These are phyloP conservation scores for Solanum clarkiae DNA, from an alignment of 257 asterid species.

Conservation along the genomic window DNA sequence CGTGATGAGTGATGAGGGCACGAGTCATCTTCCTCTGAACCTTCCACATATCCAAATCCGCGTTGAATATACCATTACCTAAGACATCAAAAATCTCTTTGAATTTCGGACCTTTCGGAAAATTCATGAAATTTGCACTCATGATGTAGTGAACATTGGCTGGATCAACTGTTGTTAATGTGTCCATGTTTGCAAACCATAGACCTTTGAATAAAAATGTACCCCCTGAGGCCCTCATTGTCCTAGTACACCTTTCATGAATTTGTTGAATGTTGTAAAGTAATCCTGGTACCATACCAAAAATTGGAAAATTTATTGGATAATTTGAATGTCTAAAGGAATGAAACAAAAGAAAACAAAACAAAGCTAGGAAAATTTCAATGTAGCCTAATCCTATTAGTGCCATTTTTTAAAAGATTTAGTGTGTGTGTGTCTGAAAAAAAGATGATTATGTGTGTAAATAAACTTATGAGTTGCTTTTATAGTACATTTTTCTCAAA, in stretches of 20 bases:
- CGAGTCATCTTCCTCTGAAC: constrained; percentile 28
- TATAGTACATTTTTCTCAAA: not conserved
- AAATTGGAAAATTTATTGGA: constrained; percentile 28
- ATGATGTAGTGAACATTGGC: constrained; percentile 37
- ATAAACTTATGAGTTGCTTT: not conserved
- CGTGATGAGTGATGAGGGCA: constrained; percentile 18
- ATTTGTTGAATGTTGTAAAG: constrained; percentile 15
- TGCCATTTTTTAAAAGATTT: not conserved
- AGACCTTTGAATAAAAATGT: constrained; percentile 36
- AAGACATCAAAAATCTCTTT: constrained; percentile 38
- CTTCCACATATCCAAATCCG: constrained; percentile 37
- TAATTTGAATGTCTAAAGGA: not conserved
- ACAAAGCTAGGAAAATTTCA: constrained; percentile 11
- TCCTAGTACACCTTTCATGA: constrained; percentile 14
- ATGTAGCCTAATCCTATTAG: not conserved
- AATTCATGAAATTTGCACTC: constrained; percentile 34
- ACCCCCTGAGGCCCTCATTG: constrained; percentile 14
- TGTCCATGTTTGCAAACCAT: constrained; percentile 41
- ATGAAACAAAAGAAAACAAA: constrained; percentile 10
- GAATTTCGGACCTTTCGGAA: constrained; percentile 42
- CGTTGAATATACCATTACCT: constrained; percentile 52
- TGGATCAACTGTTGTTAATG: constrained; percentile 35
- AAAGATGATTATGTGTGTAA: not conserved
- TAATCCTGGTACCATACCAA: constrained; percentile 33
- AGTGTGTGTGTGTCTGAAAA: not conserved